These are phyloP conservation scores for Aspergillus tubingensis DNA, from an alignment of 2,329 filamentous ascomycete genomes.

Conservation along the genomic window DNA sequence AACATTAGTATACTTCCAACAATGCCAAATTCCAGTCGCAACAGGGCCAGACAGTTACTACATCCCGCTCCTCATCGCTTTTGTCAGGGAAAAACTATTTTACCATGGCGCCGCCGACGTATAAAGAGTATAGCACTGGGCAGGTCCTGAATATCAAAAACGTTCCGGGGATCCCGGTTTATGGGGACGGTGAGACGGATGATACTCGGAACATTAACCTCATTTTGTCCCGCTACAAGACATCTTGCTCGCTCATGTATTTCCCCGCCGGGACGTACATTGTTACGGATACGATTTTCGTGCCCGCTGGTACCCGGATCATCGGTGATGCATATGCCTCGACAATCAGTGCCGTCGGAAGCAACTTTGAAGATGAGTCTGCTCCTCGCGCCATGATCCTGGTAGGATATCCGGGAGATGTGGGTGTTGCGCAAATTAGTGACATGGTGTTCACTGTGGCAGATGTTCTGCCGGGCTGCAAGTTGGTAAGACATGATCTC, in stretches of 20 bases:
- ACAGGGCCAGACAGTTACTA: conserved; percentile 31
- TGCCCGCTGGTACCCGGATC: conserved; percentile 54
- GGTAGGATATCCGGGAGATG: conserved; percentile 53
- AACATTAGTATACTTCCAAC: conserved; percentile 21
- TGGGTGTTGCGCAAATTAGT: conserved; percentile 52
- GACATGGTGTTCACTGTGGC: conserved; percentile 56
- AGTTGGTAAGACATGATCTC: conserved; percentile 30
- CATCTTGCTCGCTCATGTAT: conserved; percentile 53
- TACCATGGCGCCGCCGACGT: conserved; percentile 45
- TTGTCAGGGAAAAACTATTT: conserved; percentile 42
- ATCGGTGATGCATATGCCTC: conserved; percentile 57
- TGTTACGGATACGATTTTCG: conserved; percentile 48
- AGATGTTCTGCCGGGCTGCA: conserved; percentile 47
- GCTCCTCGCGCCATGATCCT: conserved; percentile 52
- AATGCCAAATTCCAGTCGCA: conserved; percentile 24
- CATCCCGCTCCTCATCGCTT: conserved; percentile 32
- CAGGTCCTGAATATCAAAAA: conserved; percentile 52
- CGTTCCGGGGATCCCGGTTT: conserved; percentile 42
- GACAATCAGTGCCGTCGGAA: conserved; percentile 52
- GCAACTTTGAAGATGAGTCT: conserved; percentile 45
- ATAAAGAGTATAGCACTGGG: conserved; percentile 42
- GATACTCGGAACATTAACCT: conserved; percentile 42
- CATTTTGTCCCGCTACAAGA: conserved; percentile 35
- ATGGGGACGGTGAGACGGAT: conserved; percentile 46
- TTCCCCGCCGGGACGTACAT: conserved; percentile 59